Evolutionary conservation across 2,329 filamentous ascomycete genomes (phyloP), one percentile per base, ranked within the genome.

Genomic region (Ciborinia camelliae): DNA sequence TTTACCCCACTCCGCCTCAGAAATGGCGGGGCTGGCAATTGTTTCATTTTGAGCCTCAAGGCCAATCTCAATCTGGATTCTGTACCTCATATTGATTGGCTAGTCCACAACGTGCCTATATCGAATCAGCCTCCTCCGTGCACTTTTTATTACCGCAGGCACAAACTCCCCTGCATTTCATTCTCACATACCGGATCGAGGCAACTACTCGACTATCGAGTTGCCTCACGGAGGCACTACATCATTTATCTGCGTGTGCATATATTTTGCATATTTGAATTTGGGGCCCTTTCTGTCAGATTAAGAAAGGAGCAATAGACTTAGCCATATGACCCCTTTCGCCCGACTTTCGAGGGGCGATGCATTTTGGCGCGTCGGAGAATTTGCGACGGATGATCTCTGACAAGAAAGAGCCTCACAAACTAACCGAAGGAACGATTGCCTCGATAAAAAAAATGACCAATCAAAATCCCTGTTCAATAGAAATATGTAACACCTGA

Each of bases 171-270:
- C 41, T 58, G 54, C 39, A 43, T 43, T 43, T 47, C 3, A 8
- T 43, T 47, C 3, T 6, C 20, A 18, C 39, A 32, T 45, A 3
- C 7, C 26, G 14, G n/a, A 47, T 48, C 30, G 41, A 58, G 55
- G 55, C 55, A 58, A 58, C 32, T 3, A 26, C 32, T 53, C 51
- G 51, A 53, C n/a, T 53, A 53, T 53, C 41, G 55, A 47, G 41
- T 47, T 26, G 28, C 41, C 41, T 58, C 20, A 43, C 28, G 41
- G 20, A 15, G 15, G 5, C 26, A 45, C 7, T 20, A 8, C 26
- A 45, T 45, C 18, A 15, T 32, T 1, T 32, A 30, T 20, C 12
- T 57, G 39, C 18, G 28, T 45, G 18, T 8, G 20, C 39, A n/a
- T 57, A 4, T n/a, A n/a, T 32, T 45, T 45, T 45, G 20, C 26